Base-by-base conservation (phyloP, 2,329 filamentous ascomycete species). In the Cladosporium sp. region DNA sequence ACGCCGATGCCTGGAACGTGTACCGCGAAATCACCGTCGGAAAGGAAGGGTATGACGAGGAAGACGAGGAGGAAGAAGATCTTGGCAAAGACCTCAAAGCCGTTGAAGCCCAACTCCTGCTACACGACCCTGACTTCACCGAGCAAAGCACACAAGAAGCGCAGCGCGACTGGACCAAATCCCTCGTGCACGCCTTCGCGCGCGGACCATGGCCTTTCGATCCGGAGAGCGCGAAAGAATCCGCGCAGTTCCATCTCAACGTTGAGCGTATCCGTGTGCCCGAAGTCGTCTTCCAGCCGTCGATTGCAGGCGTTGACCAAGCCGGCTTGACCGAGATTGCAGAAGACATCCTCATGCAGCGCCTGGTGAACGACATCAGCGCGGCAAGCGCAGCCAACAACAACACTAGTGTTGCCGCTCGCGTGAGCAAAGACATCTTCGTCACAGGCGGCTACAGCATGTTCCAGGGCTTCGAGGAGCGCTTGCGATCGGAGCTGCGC, bases 181-280 rank as follows among this genome's bases (percentile, higher is more conserved):
- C 88, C 57, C 84, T 97, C 59, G 82, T 98, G 21, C 95, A 99
- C 79, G 92, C 93, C 8, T 99, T 97, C 80, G 82, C 92, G 44
- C 90, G 93, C 64, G 95, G 95, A 0, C 92, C 93, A 0, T 91
- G 92, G 72, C 92, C 94, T 0, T 96, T 93, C 71, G 90, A 98
- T 71, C 81, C 88, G 0, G 88, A 92, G 65, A 91, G 88, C 66
- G 91, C 95, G 72, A 87, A 89, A 21, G 87, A 99, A 80, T 87
- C 88, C 21, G 89, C 93, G 78, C 94, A 98, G 79, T 82, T 99
- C 61, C 95, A 99, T 78, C 87, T 99, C 69, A 99, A 99, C 77
- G 92, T 99, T 87, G 95, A 99, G 88, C 92, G 95, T 79, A 98
- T 99, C 92, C 94, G 95, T 85, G 93, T 94, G 81, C 95, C 95